Evolutionary conservation across 2,329 filamentous ascomycete genomes (phyloP).

Genomic region (Nigrospora osmanthi): DNA sequence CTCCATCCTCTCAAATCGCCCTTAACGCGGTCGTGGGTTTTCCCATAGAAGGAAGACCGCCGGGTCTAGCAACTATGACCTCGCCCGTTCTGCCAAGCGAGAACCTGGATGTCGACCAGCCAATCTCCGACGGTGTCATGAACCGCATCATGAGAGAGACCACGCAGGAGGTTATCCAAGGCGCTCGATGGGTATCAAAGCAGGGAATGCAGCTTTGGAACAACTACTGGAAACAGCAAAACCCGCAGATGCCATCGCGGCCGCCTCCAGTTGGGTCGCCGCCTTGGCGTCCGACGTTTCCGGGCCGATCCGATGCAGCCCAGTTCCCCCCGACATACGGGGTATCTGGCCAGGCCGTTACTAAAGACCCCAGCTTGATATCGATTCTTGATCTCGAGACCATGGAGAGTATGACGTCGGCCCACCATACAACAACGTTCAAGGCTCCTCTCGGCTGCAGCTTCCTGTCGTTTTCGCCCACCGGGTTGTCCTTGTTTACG

Average conservation of each 20-base stretch:
- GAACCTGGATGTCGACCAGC: slow-evolving; percentile 64
- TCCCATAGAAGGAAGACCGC: slow-evolving; percentile 43
- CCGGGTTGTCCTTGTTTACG: slow-evolving; percentile 66
- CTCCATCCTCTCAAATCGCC: slow-evolving; percentile 62
- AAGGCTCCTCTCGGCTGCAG: slow-evolving; percentile 67
- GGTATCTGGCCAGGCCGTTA: slow-evolving; percentile 44
- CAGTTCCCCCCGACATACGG: slow-evolving; percentile 74
- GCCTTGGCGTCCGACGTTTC: slow-evolving; percentile 37
- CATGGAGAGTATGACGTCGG: slow-evolving; percentile 41
- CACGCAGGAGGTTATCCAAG: slow-evolving; percentile 69
- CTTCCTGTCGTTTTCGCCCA: slow-evolving; percentile 71
- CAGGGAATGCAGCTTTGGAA: slow-evolving; percentile 73
- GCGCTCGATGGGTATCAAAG: slow-evolving; percentile 69
- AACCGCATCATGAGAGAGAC: slow-evolving; percentile 74
- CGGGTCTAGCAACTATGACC: slow-evolving; percentile 51
- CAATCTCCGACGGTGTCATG: slow-evolving; percentile 62
- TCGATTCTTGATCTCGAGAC: slow-evolving; percentile 65
- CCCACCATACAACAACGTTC: slow-evolving; percentile 64
- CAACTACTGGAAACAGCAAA: slow-evolving; percentile 64
- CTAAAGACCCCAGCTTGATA: slow-evolving; percentile 64
- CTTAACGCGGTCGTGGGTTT: slow-evolving; percentile 59
- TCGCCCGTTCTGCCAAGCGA: slow-evolving; percentile 61
- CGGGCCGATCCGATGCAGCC: slow-evolving; percentile 36
- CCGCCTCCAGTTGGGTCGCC: slow-evolving; percentile 34
- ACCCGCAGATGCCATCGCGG: slow-evolving; percentile 34